A percentile compares a stretch with the other conserved stretches of the same genome.
Evolutionary conservation across 352 stramenopile genomes (phyloP).

Genomic region (Phytophthora hibernalis): DNA sequence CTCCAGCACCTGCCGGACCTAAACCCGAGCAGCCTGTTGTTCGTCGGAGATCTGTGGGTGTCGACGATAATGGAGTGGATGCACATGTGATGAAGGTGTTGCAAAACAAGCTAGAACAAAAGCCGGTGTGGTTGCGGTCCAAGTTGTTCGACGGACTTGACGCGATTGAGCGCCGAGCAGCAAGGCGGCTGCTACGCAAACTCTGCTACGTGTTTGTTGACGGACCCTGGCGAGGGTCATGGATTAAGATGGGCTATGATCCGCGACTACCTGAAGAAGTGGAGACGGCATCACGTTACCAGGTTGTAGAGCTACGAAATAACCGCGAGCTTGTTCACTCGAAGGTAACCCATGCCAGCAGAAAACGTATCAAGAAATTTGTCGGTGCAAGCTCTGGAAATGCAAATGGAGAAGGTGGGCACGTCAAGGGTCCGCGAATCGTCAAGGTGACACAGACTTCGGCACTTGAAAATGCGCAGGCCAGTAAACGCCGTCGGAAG

Average conservation of each 20-base stretch:
- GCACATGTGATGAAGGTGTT: slow-evolving; percentile 68
- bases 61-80: slow-evolving; percentile 64
- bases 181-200: slow-evolving; percentile 64
- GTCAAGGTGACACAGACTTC: slow-evolving; percentile 81
- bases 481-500: slow-evolving; percentile 68
- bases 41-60: slow-evolving; percentile 56
- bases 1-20: slow-evolving; percentile 51
- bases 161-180: slow-evolving; percentile 65
- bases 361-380: slow-evolving; percentile 77
- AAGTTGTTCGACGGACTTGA: slow-evolving; percentile 76
- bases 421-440: slow-evolving; percentile 72
- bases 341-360: slow-evolving; percentile 73
- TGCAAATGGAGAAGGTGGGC: slow-evolving; percentile 43
- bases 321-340: slow-evolving; percentile 84
- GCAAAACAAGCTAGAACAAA: slow-evolving; percentile 60
- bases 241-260: slow-evolving; percentile 87
- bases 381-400: slow-evolving; percentile 30
- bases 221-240: slow-evolving; percentile 81
- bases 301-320: slow-evolving; percentile 84
- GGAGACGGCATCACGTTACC: slow-evolving; percentile 59
- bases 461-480: slow-evolving; percentile 66
- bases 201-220: slow-evolving; percentile 89
- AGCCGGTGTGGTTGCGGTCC: slow-evolving; percentile 78
- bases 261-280: slow-evolving; percentile 44
- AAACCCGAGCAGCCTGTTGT: slow-evolving; percentile 60